A percentile compares a stretch with the other conserved stretches of the same genome.
These are phyloP conservation scores for Yamadazyma songkhlaensis DNA, from an alignment of 1,139 yeast genomes.

Conservation along the genomic window DNA sequence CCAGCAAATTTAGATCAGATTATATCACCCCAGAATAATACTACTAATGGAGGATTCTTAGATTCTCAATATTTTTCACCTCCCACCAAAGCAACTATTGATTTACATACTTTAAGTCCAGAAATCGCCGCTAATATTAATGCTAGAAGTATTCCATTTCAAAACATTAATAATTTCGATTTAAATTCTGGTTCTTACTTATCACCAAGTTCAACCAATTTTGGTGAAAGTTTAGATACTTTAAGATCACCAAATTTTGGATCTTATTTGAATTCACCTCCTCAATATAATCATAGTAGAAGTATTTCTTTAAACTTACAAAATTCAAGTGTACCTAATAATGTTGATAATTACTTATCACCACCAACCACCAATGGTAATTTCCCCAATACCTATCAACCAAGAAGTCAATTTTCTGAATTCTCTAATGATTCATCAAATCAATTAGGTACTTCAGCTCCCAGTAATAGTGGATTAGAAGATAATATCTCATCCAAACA, in stretches of 20 bases:
- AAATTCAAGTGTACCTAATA: slow-evolving; percentile 27
- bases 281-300: slow-evolving; percentile 18
- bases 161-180: slow-evolving; percentile 17
- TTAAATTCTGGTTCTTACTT: slow-evolving; percentile 22
- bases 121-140: slow-evolving; percentile 27
- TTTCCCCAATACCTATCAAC: slow-evolving; percentile 3
- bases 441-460: slow-evolving; percentile 27
- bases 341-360: slow-evolving; percentile 20
- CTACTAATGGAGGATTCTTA: slow-evolving; percentile 21
- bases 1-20: slow-evolving; percentile 33
- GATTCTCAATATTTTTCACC: slow-evolving; percentile 46
- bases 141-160: slow-evolving; percentile 27
- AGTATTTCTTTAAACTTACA: slow-evolving; percentile 10
- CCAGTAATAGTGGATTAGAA: slow-evolving; percentile 11
- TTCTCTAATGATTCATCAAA: slow-evolving; percentile 4
- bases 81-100: slow-evolving; percentile 19
- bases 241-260: slow-evolving; percentile 28
- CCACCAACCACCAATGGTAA: slow-evolving; percentile 20
- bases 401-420: slow-evolving; percentile 1
- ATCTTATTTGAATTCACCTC: slow-evolving; percentile 38
- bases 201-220: slow-evolving; percentile 20
- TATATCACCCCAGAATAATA: slow-evolving; percentile 29
- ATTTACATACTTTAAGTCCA: slow-evolving; percentile 26
- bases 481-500: slow-evolving; percentile 34
- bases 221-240: slow-evolving; percentile 26